Evolutionary conservation across 2,329 filamentous ascomycete species (phyloP).

Genomic region (Aspergillus persii): DNA sequence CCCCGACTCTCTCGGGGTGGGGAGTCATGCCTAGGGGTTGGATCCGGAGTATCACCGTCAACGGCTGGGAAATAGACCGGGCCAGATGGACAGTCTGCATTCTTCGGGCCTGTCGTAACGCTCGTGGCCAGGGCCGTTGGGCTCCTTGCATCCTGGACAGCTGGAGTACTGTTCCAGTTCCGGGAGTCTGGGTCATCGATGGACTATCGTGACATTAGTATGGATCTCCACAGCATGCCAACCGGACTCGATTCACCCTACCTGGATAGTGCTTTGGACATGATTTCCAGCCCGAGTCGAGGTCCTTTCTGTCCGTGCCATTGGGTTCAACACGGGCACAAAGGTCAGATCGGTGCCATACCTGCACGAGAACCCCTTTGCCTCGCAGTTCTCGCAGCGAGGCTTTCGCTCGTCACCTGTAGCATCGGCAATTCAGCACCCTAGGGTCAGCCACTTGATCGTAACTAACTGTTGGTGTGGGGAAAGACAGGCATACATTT

Average conservation of each 20-base stretch:
- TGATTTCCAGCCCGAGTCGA: slow-evolving; percentile 3
- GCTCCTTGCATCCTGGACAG: not conserved
- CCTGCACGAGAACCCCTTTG: slow-evolving; percentile 23
- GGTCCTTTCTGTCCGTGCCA: slow-evolving; percentile 1
- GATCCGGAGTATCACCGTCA: not conserved
- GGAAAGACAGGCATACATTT: slow-evolving; percentile 19
- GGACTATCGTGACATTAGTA: not conserved
- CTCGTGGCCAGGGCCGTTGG: not conserved
- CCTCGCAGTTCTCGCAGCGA: slow-evolving; percentile 23
- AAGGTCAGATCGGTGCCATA: slow-evolving; percentile 24
- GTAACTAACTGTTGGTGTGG: not conserved
- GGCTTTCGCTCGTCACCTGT: slow-evolving; percentile 27
- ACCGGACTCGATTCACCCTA: slow-evolving; percentile 3
- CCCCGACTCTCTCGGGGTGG: not conserved
- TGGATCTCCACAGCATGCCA: not conserved
- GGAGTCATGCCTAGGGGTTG: not conserved
- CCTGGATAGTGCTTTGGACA: slow-evolving; percentile 19
- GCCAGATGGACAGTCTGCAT: not conserved
- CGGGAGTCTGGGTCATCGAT: not conserved
- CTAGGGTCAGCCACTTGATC: not conserved
- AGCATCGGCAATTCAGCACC: not conserved
- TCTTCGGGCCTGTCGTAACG: not conserved
- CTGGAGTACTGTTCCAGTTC: not conserved
- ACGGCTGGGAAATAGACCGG: not conserved
- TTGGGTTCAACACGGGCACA: slow-evolving; percentile 13